These are phyloP conservation scores for Angophora floribunda DNA, from an alignment of 345 rosid genomes.

Conservation along the genomic window DNA sequence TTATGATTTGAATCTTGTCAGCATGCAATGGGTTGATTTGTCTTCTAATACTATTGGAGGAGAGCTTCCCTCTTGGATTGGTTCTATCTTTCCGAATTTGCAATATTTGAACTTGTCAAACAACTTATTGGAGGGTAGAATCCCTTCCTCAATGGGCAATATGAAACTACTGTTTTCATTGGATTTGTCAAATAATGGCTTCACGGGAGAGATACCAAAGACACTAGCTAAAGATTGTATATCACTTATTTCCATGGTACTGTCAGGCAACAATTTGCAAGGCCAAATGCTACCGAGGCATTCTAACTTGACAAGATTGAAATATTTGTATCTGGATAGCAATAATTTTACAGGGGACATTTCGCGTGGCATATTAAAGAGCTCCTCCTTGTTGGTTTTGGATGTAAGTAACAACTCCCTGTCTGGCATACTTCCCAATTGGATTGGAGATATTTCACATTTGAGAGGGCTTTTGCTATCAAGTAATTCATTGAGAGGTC, in stretches of 20 bases:
- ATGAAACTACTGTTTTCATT: neutral
- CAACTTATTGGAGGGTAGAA: constrained; percentile 5
- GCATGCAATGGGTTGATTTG: neutral
- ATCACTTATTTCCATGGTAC: rapidly evolving
- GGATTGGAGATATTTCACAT: neutral
- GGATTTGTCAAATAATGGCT: constrained; percentile 10
- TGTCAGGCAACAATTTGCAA: neutral
- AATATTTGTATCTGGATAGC: rapidly evolving
- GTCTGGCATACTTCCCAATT: constrained; percentile 2
- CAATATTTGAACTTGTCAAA: neutral
- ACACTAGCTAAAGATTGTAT: neutral
- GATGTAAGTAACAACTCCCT: constrained; percentile 13
- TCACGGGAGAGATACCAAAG: constrained; percentile 1
- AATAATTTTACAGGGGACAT: neutral
- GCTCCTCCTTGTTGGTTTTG: neutral
- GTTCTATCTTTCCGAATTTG: neutral
- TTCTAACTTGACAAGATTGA: rapidly evolving
- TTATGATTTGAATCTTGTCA: neutral
- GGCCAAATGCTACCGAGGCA: neutral
- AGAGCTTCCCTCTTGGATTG: neutral
- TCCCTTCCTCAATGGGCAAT: constrained; percentile 9
- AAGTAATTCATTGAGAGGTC: constrained; percentile 1
- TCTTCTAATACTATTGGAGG: neutral
- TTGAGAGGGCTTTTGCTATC: neutral
- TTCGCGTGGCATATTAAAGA: neutral